phyloP scores from a whole-genome alignment of 768 basidiomycete species.

The Trichaptum fuscoviolaceum region DNA sequence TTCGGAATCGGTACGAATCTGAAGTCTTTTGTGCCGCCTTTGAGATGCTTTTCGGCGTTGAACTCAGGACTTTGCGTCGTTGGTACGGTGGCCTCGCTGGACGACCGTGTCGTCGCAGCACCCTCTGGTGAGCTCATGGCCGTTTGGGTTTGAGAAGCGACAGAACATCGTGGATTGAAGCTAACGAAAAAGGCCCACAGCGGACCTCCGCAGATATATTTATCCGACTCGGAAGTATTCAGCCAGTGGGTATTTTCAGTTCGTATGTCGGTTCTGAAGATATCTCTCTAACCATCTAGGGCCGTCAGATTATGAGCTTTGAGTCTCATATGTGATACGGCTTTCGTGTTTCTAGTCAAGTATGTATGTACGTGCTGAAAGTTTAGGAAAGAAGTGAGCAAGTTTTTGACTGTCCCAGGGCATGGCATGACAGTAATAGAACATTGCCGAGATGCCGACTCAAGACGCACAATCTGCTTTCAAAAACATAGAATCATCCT shows the following conservation, averaged over 20 bases:
- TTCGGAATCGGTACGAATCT: slow-evolving; percentile 60
- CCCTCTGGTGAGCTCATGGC: background rate
- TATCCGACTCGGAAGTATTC: background rate
- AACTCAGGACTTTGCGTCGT: background rate
- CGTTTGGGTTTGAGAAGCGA: background rate
- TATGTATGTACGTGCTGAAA: background rate
- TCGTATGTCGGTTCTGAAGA: background rate
- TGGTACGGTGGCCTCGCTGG: background rate
- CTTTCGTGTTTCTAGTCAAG: too few species aligned
- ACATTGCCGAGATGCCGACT: background rate
- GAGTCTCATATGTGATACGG: background rate
- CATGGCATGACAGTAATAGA: too few species aligned
- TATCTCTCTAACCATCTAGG: too few species aligned
- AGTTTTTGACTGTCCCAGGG: background rate
- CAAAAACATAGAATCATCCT: background rate
- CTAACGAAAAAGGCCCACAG: background rate
- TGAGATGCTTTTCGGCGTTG: background rate
- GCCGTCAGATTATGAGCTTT: too few species aligned
- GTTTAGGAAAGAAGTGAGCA: background rate
- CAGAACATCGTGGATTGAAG: background rate
- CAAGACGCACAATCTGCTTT: background rate
- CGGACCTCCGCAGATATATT: background rate
- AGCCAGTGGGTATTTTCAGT: background rate
- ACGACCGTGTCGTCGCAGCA: background rate
- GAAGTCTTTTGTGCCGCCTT: slow-evolving; percentile 39